These are phyloP conservation scores for Amylocystis lapponica DNA, from an alignment of 768 basidiomycete genomes.

Conservation along the genomic window DNA sequence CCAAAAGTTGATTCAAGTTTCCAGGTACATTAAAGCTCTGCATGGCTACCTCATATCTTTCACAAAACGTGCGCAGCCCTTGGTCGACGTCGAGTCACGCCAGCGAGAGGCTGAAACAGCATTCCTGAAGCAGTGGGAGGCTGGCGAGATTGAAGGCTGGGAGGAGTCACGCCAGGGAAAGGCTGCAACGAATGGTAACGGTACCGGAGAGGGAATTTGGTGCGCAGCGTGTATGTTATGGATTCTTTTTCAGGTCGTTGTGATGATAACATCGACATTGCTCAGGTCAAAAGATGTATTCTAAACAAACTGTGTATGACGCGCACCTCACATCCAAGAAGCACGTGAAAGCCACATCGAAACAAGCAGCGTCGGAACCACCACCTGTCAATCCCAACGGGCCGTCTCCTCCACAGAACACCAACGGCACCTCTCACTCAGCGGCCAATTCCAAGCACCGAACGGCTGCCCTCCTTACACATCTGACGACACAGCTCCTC, in stretches of 20 bases:
- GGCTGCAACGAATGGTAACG: constrained; percentile 34
- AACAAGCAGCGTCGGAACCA: constrained; percentile 46
- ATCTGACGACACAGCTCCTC: constrained; percentile 66
- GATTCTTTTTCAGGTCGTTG: constrained; percentile 1
- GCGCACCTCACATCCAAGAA: constrained; percentile 95
- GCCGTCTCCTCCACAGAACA: constrained; percentile 39
- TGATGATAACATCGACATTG: constrained; percentile 1
- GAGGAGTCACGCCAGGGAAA: constrained; percentile 41
- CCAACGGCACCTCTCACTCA: constrained; percentile 38
- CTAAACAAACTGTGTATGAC: constrained; percentile 97
- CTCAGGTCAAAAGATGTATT: constrained; percentile 88
- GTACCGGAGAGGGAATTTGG: constrained; percentile 74
- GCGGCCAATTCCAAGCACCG: constrained; percentile 45
- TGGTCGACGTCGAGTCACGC: constrained; percentile 68
- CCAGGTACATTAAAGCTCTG: constrained; percentile 78
- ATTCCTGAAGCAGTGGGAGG: constrained; percentile 80
- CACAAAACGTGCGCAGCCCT: constrained; percentile 75
- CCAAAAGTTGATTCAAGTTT: neutral
- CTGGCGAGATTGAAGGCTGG: constrained; percentile 74
- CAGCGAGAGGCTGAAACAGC: constrained; percentile 59
- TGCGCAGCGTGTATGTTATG: constrained; percentile 78
- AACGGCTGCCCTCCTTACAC: constrained; percentile 64
- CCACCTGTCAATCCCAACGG: constrained; percentile 57
- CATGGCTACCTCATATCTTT: constrained; percentile 85
- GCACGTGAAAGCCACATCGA: constrained; percentile 86